phyloP scores from a whole-genome alignment of 2,329 filamentous ascomycete genomes.

The Pseudocercospora crystallina region DNA sequence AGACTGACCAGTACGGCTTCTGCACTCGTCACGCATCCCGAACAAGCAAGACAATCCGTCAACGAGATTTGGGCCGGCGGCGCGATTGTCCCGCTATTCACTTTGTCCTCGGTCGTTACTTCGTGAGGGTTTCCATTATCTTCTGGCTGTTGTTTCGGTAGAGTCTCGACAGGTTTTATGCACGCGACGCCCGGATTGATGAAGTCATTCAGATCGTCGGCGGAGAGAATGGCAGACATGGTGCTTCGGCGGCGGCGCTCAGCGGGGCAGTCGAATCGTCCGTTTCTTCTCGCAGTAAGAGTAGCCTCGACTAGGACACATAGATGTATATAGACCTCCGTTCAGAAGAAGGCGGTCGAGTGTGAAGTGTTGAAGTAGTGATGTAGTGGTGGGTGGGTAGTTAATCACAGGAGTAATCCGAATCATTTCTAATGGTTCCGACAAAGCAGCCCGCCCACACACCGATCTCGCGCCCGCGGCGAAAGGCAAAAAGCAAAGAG shows the following conservation, averaged over 20 bases:
- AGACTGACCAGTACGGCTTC: constrained; percentile 95
- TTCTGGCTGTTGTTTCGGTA: constrained; percentile 63
- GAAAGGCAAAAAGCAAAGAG: background rate
- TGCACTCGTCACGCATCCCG: constrained; percentile 94
- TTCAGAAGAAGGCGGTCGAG: background rate
- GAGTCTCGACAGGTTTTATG: constrained; percentile 94
- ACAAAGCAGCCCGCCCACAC: background rate
- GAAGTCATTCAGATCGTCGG: constrained; percentile 97
- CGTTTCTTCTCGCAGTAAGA: background rate
- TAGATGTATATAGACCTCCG: constrained; percentile 12
- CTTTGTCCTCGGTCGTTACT: constrained; percentile 88
- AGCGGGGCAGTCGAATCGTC: background rate
- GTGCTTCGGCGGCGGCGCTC: background rate
- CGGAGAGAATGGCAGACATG: constrained; percentile 97
- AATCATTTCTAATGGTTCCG: background rate
- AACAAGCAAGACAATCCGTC: constrained; percentile 95
- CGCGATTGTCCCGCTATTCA: constrained; percentile 51
- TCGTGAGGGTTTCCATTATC: constrained; percentile 61
- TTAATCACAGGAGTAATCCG: background rate
- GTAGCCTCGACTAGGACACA: constrained; percentile 32
- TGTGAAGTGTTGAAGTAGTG: constrained; percentile 2
- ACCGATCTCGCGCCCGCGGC: constrained; percentile 3
- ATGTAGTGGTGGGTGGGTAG: constrained; percentile 8
- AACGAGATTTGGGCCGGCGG: constrained; percentile 88
- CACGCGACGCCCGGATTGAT: constrained; percentile 96